phyloP scores from a whole-genome alignment of 2,329 filamentous ascomycete genomes.

The Gaeumannomyces tritici region DNA sequence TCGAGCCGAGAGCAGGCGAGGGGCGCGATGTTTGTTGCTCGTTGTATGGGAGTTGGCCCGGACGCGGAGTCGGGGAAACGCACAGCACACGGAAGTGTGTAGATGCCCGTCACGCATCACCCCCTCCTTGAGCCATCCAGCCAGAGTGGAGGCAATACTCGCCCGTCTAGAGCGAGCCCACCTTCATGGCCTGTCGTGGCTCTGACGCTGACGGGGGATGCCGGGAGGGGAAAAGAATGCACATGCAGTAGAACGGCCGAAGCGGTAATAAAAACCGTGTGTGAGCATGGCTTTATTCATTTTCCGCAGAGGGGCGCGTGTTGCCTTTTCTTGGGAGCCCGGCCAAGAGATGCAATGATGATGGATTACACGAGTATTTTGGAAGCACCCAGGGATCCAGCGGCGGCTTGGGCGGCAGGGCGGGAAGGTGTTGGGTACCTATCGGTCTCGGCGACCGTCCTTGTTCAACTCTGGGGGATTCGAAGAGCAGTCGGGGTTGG shows the following conservation, averaged over 20 bases:
- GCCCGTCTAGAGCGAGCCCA: too few species aligned
- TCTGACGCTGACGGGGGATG: background rate
- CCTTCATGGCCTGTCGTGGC: too few species aligned
- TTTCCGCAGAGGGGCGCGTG: background rate
- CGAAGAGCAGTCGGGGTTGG: background rate
- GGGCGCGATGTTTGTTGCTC: background rate
- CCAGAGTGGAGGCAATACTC: background rate
- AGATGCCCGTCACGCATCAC: background rate
- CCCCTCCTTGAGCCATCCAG: background rate
- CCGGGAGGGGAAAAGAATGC: background rate
- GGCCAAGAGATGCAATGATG: background rate
- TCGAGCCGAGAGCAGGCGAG: background rate
- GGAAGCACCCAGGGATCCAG: background rate
- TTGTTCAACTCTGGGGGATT: too few species aligned
- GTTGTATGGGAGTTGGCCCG: too few species aligned
- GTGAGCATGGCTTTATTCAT: background rate
- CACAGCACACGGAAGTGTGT: background rate
- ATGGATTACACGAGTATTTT: background rate
- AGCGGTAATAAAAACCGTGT: too few species aligned
- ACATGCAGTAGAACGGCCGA: background rate
- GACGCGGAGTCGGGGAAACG: background rate
- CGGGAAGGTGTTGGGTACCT: too few species aligned
- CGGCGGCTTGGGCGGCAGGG: too few species aligned
- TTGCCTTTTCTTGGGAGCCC: background rate
- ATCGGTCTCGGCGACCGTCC: background rate